Conservation (phyloP, 2,329 filamentous ascomycete species). For the Nemania sp. region DNA sequence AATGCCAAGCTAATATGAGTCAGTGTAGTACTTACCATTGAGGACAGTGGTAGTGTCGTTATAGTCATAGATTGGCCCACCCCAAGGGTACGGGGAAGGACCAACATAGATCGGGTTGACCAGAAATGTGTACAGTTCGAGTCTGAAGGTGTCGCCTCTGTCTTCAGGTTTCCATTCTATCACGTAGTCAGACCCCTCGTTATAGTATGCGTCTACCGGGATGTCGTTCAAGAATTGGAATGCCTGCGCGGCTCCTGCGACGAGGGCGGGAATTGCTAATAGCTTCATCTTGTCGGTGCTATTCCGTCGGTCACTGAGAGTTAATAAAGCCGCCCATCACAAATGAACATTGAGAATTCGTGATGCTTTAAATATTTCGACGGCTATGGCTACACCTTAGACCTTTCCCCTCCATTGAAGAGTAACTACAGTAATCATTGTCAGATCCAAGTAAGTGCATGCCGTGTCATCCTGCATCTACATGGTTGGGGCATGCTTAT, state of each 20-base stretch:
- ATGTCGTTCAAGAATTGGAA: conserved; percentile 18
- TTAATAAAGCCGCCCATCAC: background rate
- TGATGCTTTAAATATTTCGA: conserved; percentile 10
- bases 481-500: background rate
- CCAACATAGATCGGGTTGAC: conserved; percentile 7
- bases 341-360: background rate
- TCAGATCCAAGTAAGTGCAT: background rate
- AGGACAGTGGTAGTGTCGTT: conserved; percentile 19
- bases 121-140: conserved; percentile 16
- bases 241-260: conserved; percentile 14
- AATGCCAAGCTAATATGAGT: background rate
- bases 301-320: background rate
- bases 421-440: conserved; percentile 13
- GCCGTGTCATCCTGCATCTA: conserved; percentile 10
- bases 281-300: conserved; percentile 10
- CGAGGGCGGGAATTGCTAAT: conserved; percentile 7
- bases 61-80: conserved; percentile 8
- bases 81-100: conserved; percentile 3
- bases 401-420: background rate
- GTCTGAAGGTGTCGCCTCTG: conserved; percentile 14
- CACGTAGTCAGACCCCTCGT: conserved; percentile 11
- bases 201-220: conserved; percentile 14
- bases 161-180: conserved; percentile 11
- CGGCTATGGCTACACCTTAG: background rate
- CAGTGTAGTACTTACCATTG: conserved; percentile 2